These are phyloP conservation scores for Kwoniella newhampshirensis DNA, from an alignment of 768 basidiomycete genomes.

Conservation along the genomic window DNA sequence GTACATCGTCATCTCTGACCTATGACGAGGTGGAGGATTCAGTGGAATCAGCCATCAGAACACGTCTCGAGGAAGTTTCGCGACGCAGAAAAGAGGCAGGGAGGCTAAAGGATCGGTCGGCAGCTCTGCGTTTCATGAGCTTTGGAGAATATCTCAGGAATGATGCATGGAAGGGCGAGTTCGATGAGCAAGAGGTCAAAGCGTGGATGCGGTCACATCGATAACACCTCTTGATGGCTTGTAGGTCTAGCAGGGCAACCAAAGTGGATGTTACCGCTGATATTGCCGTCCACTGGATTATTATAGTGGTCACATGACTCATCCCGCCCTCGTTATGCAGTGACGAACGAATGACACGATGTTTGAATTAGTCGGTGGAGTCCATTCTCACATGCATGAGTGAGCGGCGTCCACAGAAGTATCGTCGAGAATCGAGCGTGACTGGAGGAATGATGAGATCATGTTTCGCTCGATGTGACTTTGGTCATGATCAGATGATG, in stretches of 20 bases:
- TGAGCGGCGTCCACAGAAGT: too few relatives aligned
- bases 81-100: background rate
- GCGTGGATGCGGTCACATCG: constrained; percentile 5
- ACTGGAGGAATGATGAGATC: too few relatives aligned
- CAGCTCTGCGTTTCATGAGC: background rate
- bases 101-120: background rate
- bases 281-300: too few relatives aligned
- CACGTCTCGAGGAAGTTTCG: background rate
- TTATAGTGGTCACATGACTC: too few relatives aligned
- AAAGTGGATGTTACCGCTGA: background rate
- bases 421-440: too few relatives aligned
- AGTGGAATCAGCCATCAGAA: background rate
- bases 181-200: constrained; percentile 4
- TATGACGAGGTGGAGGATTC: background rate
- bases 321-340: too few relatives aligned
- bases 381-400: too few relatives aligned
- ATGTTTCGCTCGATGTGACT: too few relatives aligned
- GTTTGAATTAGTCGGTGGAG: too few relatives aligned
- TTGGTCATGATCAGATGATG: too few relatives aligned
- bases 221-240: too few relatives aligned
- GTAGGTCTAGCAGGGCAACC: background rate
- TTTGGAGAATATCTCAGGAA: constrained; percentile 3
- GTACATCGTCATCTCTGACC: background rate
- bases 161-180: constrained; percentile 15
- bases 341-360: too few relatives aligned